A percentile compares a stretch with the other conserved stretches of the same genome.
phyloP scores from a whole-genome alignment of 2,329 filamentous ascomycete species.

The Tolypocladium cylindrosporum region DNA sequence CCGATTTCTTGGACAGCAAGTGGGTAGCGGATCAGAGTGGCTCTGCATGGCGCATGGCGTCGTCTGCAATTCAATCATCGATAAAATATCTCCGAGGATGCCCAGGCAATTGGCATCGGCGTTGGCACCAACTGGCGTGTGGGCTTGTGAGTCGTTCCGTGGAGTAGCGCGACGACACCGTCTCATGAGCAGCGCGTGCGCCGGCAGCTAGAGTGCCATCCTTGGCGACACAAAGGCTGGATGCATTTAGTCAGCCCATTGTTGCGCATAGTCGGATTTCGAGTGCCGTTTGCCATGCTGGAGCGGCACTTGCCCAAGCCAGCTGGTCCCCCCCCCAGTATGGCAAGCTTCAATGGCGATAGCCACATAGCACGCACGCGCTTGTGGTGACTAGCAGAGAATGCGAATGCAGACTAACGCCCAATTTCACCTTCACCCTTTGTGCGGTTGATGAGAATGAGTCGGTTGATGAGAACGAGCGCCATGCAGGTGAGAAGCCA shows the following conservation, averaged over 20 bases:
- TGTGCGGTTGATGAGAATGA: background rate
- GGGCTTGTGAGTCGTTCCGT: background rate
- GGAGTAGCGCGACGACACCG: background rate
- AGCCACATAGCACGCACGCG: background rate
- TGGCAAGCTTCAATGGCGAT: background rate
- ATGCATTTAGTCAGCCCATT: background rate
- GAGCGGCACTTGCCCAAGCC: background rate
- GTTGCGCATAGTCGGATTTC: background rate
- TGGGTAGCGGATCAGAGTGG: background rate
- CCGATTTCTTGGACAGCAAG: background rate
- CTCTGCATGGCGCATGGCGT: background rate
- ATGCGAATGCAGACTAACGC: background rate
- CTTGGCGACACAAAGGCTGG: background rate
- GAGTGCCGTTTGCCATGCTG: background rate
- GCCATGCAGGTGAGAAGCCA: background rate
- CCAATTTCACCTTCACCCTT: too few relatives aligned
- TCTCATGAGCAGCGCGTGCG: background rate
- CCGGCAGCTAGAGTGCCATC: background rate
- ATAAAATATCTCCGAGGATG: background rate
- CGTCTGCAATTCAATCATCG: background rate
- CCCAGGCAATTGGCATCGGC: background rate
- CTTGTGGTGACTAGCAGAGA: background rate
- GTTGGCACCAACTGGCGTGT: too few relatives aligned
- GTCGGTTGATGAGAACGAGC: background rate
- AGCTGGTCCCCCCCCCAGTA: background rate